Percentiles rank a stretch among this genome's conserved stretches.
Evolutionary conservation across 2,329 filamentous ascomycete genomes (phyloP).

Genomic region (Juglanconis oblonga): DNA sequence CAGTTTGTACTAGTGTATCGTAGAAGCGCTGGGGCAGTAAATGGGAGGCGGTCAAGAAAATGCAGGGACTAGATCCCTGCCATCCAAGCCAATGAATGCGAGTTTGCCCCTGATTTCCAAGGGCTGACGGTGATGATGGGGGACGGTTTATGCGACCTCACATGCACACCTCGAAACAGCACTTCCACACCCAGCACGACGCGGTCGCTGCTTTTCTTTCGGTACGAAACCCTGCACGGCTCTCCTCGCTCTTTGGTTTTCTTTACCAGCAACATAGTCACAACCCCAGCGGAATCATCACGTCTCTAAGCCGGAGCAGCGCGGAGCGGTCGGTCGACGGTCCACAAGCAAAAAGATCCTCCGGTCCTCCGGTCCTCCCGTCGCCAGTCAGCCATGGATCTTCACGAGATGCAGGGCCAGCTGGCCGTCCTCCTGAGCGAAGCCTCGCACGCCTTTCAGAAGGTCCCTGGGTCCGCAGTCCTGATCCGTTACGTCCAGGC

Average conservation of each 20-base stretch:
- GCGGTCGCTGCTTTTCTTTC: not conserved
- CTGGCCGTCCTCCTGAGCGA: constrained; percentile 50
- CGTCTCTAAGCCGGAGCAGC: not conserved
- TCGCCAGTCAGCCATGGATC: constrained; percentile 49
- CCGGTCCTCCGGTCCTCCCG: not conserved
- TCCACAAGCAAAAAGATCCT: not conserved
- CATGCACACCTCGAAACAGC: not conserved
- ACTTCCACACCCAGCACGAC: not conserved
- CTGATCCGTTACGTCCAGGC: constrained; percentile 93
- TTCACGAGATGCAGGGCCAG: constrained; percentile 58
- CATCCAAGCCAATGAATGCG: not conserved
- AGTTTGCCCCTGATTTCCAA: constrained; percentile 2
- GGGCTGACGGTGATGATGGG: not conserved
- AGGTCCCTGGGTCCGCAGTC: constrained; percentile 90
- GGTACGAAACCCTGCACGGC: too few species aligned
- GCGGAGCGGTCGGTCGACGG: not conserved
- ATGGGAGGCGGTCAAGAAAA: not conserved
- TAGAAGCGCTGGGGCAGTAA: not conserved
- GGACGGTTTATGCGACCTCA: constrained; percentile 16
- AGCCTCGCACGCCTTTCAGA: constrained; percentile 70
- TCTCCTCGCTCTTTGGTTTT: not conserved
- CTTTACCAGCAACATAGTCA: not conserved
- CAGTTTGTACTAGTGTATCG: too few species aligned
- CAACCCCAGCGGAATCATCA: not conserved
- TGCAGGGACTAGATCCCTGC: constrained; percentile 9